phyloP scores from a whole-genome alignment of 306 rosid species.

The Lathyrus aphaca region DNA sequence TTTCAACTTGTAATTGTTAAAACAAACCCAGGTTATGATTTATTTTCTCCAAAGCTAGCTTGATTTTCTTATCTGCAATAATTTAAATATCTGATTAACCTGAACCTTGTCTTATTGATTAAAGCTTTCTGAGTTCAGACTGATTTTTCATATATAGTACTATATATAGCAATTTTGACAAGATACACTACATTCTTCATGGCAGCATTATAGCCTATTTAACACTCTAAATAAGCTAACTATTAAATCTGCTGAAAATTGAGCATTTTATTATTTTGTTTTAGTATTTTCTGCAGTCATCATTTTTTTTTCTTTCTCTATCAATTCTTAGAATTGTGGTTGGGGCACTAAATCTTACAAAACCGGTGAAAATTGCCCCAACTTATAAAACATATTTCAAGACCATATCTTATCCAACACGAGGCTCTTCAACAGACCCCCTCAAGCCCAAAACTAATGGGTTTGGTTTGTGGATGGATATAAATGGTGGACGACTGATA shows the following conservation, averaged over 20 bases:
- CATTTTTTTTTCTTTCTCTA: not conserved
- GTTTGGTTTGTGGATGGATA: no score
- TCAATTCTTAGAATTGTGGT: no score
- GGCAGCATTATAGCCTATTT: not conserved
- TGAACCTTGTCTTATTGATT: not conserved
- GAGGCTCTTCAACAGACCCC: no score
- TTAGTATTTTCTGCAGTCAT: not conserved
- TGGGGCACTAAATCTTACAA: no score
- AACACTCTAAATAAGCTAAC: not conserved
- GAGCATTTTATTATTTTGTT: slow-evolving; percentile 11
- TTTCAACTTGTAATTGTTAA: not conserved
- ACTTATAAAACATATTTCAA: no score
- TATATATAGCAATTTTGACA: slow-evolving; percentile 16
- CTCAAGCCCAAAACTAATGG: no score
- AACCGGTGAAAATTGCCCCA: no score
- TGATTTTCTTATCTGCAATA: slow-evolving; percentile 7
- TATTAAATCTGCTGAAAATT: not conserved
- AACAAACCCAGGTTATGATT: not conserved
- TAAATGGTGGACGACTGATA: no score
- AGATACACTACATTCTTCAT: not conserved
- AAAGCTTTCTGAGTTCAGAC: not conserved
- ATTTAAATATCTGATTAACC: not conserved
- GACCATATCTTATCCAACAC: no score
- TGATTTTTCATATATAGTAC: not conserved
- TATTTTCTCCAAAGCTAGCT: not conserved